phyloP scores from a whole-genome alignment of 2,329 filamentous ascomycete genomes.

The Camptophora hylomeconis region DNA sequence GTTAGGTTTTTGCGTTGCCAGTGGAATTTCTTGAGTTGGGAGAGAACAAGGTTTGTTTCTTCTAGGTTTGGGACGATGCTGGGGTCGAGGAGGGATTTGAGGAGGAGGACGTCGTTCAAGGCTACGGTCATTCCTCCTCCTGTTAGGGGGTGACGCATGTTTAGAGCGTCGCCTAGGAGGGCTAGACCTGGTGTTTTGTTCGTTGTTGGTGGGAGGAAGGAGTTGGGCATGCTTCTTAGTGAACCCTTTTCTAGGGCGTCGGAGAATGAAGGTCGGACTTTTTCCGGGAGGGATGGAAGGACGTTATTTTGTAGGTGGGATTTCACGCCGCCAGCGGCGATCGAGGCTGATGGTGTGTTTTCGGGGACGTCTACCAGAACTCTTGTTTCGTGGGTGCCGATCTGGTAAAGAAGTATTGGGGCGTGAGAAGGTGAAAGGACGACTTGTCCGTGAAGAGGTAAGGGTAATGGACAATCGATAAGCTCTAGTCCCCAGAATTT shows the following conservation, averaged over 20 bases:
- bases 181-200: conserved; percentile 60
- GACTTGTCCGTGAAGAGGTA: conserved; percentile 70
- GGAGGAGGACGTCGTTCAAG: conserved; percentile 76
- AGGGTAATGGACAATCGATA: conserved; percentile 69
- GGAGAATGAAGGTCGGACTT: conserved; percentile 59
- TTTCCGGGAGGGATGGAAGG: conserved; percentile 60
- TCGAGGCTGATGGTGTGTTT: conserved; percentile 58
- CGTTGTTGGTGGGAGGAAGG: conserved; percentile 71
- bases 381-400: conserved; percentile 86
- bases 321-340: conserved; percentile 68
- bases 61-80: conserved; percentile 54
- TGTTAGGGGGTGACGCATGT: conserved; percentile 98
- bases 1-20: conserved; percentile 74
- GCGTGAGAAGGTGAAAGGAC: conserved; percentile 64
- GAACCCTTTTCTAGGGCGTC: conserved; percentile 65
- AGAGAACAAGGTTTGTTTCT: conserved; percentile 51
- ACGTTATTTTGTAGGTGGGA: conserved; percentile 70
- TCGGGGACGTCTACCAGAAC: conserved; percentile 79
- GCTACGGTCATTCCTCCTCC: conserved; percentile 97
- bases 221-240: conserved; percentile 90
- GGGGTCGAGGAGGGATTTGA: conserved; percentile 62
- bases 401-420: conserved; percentile 89
- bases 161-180: conserved; percentile 85
- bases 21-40: conserved; percentile 65
- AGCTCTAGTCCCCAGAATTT: conserved; percentile 93